Base-by-base conservation (phyloP, 768 basidiomycete species). In the Amanita rubescens region DNA sequence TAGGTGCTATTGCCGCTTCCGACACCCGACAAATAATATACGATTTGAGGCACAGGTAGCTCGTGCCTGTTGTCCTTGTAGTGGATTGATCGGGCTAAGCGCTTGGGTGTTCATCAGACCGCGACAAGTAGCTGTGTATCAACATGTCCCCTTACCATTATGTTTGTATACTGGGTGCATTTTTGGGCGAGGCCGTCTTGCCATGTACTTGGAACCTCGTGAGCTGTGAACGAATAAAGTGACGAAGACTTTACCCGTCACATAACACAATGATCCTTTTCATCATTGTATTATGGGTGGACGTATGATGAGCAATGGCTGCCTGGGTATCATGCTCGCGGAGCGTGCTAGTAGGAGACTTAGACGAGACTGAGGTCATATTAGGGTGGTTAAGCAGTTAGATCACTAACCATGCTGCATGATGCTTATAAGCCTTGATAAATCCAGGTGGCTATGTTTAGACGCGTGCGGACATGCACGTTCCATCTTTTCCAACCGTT, bases 201-300 rank as follows among this genome's bases (percentile, higher is more conserved):
- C 84, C 86, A 87, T 17, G 85, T 88, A 39, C 85, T 88, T 47
- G 24, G 37, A 58, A 47, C 34, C 24, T 19, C 25, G 3, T 49
- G 27, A 49, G 27, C 19, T 22, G 44, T 20, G 14, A 42, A 14
- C 32, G 17, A 58, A 15, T 54, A 19, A 39, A 48, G 48, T 33
- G 12, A 15, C 22, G 39, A 25, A 12, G 34, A 39, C 65, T 78
- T 59, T 55, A 83, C 87, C 87, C 87, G 61, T 89, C 87, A 57
- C 87, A 89, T 59, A 85, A 88, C 34, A 89, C 73, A 25, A 87
- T 72, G 45, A 89, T 78, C 50, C 87, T 73, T 60, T 87, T 87
- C 55, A 69, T 74, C 3, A 68, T n/a, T n/a, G n/a, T 58, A 50
- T 59, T 58, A 9, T 57, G 34, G 50, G 46, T 20, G 20, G n/a